Evolutionary conservation across 176 grass and related monocot species (phyloP).

Genomic region (Leersia perrieri): DNA sequence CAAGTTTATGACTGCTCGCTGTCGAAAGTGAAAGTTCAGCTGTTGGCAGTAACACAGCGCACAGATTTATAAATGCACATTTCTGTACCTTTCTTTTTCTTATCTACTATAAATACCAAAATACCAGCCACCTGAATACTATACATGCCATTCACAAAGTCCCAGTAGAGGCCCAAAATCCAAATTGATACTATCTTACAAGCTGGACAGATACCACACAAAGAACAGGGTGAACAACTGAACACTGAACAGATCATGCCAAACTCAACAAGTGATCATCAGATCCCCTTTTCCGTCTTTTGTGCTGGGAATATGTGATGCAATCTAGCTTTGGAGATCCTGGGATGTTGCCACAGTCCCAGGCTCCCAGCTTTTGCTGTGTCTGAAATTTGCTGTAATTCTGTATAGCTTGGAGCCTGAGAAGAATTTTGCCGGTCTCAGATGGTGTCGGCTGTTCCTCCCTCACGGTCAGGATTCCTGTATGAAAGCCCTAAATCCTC

Average conservation of each 20-base stretch:
- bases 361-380: not conserved
- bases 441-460: not conserved
- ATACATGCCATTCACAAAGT: slow-evolving; percentile 14
- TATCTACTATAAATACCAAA: not conserved
- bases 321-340: not conserved
- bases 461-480: slow-evolving; percentile 56
- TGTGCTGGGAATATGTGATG: not conserved
- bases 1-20: no score
- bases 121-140: not conserved
- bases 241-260: not conserved
- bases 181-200: not conserved
- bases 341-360: not conserved
- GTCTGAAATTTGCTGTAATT: not conserved
- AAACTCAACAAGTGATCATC: not conserved
- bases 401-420: not conserved
- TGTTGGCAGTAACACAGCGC: not conserved
- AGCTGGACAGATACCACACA: not conserved
- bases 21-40: not conserved
- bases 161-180: not conserved
- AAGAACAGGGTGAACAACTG: not conserved
- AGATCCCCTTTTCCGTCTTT: no score
- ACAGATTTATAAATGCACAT: not conserved
- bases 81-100: not conserved
- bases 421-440: not conserved
- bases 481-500: slow-evolving; percentile 78